Base-by-base conservation (phyloP, 2,329 filamentous ascomycete genomes). In the Hansfordia pulvinata region DNA sequence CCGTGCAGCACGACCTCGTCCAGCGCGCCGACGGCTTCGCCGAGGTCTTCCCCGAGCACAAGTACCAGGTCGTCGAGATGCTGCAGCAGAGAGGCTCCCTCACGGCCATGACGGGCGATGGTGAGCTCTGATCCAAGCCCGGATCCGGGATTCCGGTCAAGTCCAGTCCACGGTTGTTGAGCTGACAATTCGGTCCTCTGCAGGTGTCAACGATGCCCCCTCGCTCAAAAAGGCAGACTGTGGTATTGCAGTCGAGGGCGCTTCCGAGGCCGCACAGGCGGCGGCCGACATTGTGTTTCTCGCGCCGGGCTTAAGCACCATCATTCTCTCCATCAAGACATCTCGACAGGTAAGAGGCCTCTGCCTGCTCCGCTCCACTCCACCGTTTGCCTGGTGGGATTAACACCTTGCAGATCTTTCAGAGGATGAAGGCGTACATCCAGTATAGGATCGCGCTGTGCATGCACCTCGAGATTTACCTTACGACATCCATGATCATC, bases 361-460 rank as follows among this genome's bases (percentile, higher is more conserved):
- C 4, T 21, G 10, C 27, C 23, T 8, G 7, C 24, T 8, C 17
- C 10, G 14, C 6, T 24, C 7, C 6, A 19, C 26, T 17, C 34
- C 41, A 16, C 38, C 32, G 11, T 15, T 7, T 2, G 22, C n/a
- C n/a, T n/a, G n/a, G n/a, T n/a, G n/a, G n/a, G n/a, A n/a, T n/a
- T n/a, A n/a, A n/a, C n/a, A n/a, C n/a, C n/a, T n/a, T n/a, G 11
- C 19, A 80, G 57, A 80, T 80, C 44, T 80, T 80, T 69, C 74
- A 79, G 62, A 73, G 75, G 44, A 79, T 80, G 76, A 80, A 80
- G 64, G 69, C 74, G 16, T 81, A 80, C 51, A 76, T 81, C 33
- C 73, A 80, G 56, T 80, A 81, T 60, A 75, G 76, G 63, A 81
- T 81, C 46, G 76, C 76, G 26, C 68, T 81, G 33, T 80, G 76